Evolutionary conservation across 2,329 filamentous ascomycete species (phyloP), one percentile per base, ranked within the genome.

Genomic region (Aspergillus ochraceus): DNA sequence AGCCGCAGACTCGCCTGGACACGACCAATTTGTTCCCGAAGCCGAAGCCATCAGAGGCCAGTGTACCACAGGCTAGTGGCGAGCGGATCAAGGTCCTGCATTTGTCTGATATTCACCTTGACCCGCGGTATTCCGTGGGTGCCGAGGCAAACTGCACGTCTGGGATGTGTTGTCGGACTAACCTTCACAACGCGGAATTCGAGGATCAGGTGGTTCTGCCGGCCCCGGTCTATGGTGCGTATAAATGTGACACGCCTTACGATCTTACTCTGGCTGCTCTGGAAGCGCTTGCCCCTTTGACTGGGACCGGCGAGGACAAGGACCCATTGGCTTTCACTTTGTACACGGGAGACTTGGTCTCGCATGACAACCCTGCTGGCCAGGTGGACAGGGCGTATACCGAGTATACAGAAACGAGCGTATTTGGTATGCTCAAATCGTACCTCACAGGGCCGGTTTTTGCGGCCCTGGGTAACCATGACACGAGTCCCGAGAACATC

Each of bases 381-480:
- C 75, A 86, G 68, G 75, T 83, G 17, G 85, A 83, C 12, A 76
- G 77, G 36, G 78, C 75, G 1, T 86, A 85, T 59, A 76, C 81
- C 11, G 79, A 84, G 63, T 84, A 86, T 62, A 76, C 81, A 1
- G 83, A 86, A 70, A 76, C 76, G 0, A 79, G 80, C 52, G 71
- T 86, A 39, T 85, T 81, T 68, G 75, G 79, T 26, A 80, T 87
- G 77, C 79, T 87, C 69, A 84, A 84, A 65, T 71, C 76, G 4
- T 86, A 85, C 63, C 77, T 87, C 39, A 81, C 80, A 3, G 82
- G 83, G 0, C 84, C 85, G 3, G 79, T 87, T 3, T 87, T 85
- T 60, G 72, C 81, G 0, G 83, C 81, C 0, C 76, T 87, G 1
- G 84, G 85, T 2, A 86, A 86, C 62, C 84, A 86, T 58, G 84